Percentiles rank a stretch among this genome's conserved stretches.
These are phyloP conservation scores for Eucalyptus sp. DNA, from an alignment of 345 rosid species.

Conservation along the genomic window DNA sequence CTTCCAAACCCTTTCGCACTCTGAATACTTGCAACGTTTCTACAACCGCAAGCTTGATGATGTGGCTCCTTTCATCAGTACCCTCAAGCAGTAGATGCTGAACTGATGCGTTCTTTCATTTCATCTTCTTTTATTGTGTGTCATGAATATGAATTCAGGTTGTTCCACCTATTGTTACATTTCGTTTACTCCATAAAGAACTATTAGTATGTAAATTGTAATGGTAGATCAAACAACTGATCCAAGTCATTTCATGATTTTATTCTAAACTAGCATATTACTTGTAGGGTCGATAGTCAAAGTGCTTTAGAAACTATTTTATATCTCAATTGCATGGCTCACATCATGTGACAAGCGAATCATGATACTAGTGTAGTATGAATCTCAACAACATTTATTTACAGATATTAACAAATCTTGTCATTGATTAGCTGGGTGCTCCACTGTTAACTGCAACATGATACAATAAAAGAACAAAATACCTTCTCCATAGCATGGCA, in stretches of 20 bases:
- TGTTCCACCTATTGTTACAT: not conserved
- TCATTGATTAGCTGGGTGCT: not conserved
- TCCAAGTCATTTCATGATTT: not conserved
- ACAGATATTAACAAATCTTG: not conserved
- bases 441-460: not conserved
- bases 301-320: not conserved
- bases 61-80: conserved; percentile 1
- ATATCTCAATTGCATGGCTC: not conserved
- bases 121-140: not conserved
- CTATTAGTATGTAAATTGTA: not conserved
- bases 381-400: not conserved
- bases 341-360: not conserved
- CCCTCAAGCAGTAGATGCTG: not conserved
- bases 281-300: not conserved
- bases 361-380: not conserved
- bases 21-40: conserved; percentile 1
- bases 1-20: conserved; percentile 9
- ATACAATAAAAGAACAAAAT: not conserved
- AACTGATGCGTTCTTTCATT: not conserved
- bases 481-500: not conserved
- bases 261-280: not conserved
- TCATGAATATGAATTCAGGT: not conserved
- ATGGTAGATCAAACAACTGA: not conserved
- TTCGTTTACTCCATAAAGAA: not conserved
- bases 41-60: conserved; percentile 4